Base-by-base conservation (phyloP, 495 filamentous ascomycete genomes). In the Echria macrotheca region DNA sequence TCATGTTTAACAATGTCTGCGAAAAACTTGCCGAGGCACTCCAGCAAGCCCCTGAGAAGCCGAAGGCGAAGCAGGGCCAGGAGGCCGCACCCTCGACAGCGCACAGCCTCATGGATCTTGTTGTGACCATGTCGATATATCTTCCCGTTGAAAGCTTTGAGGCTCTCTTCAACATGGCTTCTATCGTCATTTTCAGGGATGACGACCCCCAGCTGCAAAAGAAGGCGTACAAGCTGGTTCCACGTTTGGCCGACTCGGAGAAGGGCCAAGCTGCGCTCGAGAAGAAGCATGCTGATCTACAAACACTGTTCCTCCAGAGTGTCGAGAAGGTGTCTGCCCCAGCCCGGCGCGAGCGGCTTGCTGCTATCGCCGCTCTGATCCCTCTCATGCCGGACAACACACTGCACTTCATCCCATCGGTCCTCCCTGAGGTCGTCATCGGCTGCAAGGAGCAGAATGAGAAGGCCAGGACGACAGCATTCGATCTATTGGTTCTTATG, bases 201-300 rank as follows among this genome's bases (percentile, higher is more conserved):
- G 75, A 82, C 26, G 94, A 97, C 53, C 85, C 93, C 21, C 91
- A 96, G 60, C 74, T 98, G n/a, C 89, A 97, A 65, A 98, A 98
- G 79, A 98, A 98, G 69, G 91, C 93, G 3, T 98, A 97, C 74
- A 96, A 97, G 67, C 75, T 98, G 40, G 89, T 98, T 45, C 91
- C 93, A 6, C 81, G 91, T 24, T 78, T 98, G 35, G 84, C 86
- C 2, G 81, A 86, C 24, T 91, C 89, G 5, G 76, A 82, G n/a
- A 74, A 69, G 22, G 94, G 94, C 12, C 74, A 72, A 26, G 68
- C 69, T 4, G 89, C 90, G 11, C 76, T 98, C 5, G 56, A 75
- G 53, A 81, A 87, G 52, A 82, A 89, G 45, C 84, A 77, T 50
- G 55, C 59, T 0, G 89, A 95, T 59, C 72, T 97, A 12, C 89